Percentiles rank a stretch among this genome's conserved stretches.
Evolutionary conservation across 2,329 filamentous ascomycete genomes (phyloP).

Genomic region (Purpureocillium takamizusanense): DNA sequence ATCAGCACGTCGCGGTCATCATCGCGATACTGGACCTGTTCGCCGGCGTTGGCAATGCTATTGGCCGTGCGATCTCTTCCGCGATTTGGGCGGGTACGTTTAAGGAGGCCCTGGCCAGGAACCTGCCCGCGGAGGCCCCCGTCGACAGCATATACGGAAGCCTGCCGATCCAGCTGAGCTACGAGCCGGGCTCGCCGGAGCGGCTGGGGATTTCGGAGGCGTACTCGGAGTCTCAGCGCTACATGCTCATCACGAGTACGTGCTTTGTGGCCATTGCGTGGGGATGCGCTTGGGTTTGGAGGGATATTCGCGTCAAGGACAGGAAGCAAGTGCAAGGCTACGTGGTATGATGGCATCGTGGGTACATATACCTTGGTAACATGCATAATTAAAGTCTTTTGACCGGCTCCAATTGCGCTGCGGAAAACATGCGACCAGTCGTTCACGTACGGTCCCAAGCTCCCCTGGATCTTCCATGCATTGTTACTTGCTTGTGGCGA

Average conservation of each 20-base stretch:
- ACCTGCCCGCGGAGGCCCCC: conserved; percentile 35
- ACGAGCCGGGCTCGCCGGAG: conserved; percentile 14
- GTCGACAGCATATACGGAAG: conserved; percentile 34
- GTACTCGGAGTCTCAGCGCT: conserved; percentile 1
- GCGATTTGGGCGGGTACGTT: conserved; percentile 58
- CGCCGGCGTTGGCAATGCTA: conserved; percentile 49
- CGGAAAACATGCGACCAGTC: too few species aligned
- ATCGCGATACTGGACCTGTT: conserved; percentile 52
- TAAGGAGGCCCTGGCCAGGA: conserved; percentile 35
- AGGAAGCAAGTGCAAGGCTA: background rate
- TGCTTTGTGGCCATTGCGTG: background rate
- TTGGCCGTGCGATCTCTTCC: conserved; percentile 50
- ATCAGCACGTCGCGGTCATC: conserved; percentile 51
- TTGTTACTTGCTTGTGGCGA: too few species aligned
- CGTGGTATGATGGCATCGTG: background rate
- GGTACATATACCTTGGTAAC: too few species aligned
- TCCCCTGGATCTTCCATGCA: too few species aligned
- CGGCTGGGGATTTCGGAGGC: conserved; percentile 1
- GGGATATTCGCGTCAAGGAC: background rate
- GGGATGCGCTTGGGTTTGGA: conserved; percentile 1
- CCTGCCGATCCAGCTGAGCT: conserved; percentile 45
- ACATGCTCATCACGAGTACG: conserved; percentile 2
- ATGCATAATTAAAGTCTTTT: too few species aligned
- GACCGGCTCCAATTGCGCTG: too few species aligned
- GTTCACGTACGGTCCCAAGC: too few species aligned